These are phyloP conservation scores for Detonula confervacea DNA, from an alignment of 352 stramenopile species.

Conservation along the genomic window DNA sequence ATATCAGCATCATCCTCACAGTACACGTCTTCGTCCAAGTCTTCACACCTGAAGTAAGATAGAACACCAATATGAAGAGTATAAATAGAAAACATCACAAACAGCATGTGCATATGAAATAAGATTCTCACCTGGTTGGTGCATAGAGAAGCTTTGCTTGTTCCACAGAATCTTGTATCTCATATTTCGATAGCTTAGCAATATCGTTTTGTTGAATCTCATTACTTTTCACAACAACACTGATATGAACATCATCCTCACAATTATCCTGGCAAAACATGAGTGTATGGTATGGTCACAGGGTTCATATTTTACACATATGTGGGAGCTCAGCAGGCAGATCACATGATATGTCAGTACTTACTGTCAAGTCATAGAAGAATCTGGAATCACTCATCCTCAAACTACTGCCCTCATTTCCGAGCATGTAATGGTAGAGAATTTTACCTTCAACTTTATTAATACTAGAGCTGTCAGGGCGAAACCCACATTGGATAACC, in stretches of 20 bases:
- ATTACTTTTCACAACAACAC: slow-evolving; percentile 16
- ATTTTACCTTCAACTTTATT: slow-evolving; percentile 25
- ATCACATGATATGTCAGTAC: not conserved
- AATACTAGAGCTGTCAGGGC: not conserved
- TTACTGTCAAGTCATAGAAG: slow-evolving; percentile 21
- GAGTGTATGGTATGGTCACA: not conserved
- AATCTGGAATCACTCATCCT: slow-evolving; percentile 17
- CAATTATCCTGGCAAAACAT: slow-evolving; percentile 17
- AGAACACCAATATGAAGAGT: not conserved
- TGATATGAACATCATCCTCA: slow-evolving; percentile 15
- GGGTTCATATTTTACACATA: not conserved
- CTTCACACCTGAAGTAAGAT: not conserved
- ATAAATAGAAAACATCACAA: not conserved
- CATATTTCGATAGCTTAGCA: not conserved
- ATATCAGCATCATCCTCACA: not conserved
- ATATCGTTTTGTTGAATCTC: slow-evolving; percentile 19
- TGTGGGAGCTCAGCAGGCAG: too few species aligned
- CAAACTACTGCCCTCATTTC: not conserved
- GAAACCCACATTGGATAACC: slow-evolving; percentile 21
- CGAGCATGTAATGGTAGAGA: slow-evolving; percentile 28
- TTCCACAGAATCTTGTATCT: not conserved
- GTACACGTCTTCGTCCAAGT: not conserved
- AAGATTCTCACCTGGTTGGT: not conserved
- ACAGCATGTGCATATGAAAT: too few species aligned
- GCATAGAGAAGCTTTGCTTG: not conserved